These are phyloP conservation scores for Adansonia madagascariensis DNA, from an alignment of 441 rosid species.

Conservation along the genomic window DNA sequence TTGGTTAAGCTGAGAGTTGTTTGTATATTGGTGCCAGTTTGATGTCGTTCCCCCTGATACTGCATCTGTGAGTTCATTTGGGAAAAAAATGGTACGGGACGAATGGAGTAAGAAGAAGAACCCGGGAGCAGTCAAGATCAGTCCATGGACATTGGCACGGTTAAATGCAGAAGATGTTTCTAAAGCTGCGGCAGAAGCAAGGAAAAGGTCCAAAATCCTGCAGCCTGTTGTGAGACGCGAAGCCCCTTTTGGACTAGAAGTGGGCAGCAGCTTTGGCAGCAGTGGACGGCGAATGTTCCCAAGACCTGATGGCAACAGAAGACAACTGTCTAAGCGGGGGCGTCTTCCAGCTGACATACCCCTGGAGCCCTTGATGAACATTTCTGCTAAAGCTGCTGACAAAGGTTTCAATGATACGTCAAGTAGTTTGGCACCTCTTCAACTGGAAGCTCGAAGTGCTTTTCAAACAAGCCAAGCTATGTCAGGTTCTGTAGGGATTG, in stretches of 20 bases:
- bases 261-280: slow-evolving; percentile 76
- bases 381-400: slow-evolving; percentile 44
- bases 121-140: slow-evolving; percentile 75
- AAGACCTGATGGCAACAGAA: slow-evolving; percentile 59
- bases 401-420: slow-evolving; percentile 64
- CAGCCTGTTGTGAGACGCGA: slow-evolving; percentile 76
- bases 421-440: slow-evolving; percentile 85
- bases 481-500: slow-evolving; percentile 70
- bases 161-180: slow-evolving; percentile 95
- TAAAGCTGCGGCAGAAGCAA: slow-evolving; percentile 95
- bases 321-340: slow-evolving; percentile 71
- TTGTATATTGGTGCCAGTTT: slow-evolving; percentile 49
- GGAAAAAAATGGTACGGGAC: slow-evolving; percentile 65
- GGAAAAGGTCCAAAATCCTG: slow-evolving; percentile 82
- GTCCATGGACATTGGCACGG: slow-evolving; percentile 95
- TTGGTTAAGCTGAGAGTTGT: neutral
- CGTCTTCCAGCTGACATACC: slow-evolving; percentile 77
- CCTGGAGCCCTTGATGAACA: slow-evolving; percentile 57
- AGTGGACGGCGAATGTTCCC: slow-evolving; percentile 71
- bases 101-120: slow-evolving; percentile 80
- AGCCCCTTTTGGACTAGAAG: slow-evolving; percentile 57
- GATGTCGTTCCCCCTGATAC: slow-evolving; percentile 98
- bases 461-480: slow-evolving; percentile 88
- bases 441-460: slow-evolving; percentile 92
- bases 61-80: slow-evolving; percentile 85